phyloP scores from a whole-genome alignment of 1,139 yeast genomes.

The Eremothecium gossypii region DNA sequence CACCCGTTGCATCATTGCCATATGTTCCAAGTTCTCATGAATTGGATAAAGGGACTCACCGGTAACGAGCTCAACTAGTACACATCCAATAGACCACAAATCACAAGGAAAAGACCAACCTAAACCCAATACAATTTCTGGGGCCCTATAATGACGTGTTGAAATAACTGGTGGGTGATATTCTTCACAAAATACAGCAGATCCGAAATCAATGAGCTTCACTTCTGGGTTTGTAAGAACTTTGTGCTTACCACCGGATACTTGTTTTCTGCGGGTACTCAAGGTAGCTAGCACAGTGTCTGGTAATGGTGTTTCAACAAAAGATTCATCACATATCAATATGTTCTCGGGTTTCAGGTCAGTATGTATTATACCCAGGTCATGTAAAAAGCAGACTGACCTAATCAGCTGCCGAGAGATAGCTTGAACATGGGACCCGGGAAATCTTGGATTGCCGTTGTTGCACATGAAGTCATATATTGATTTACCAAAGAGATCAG shows the following conservation, averaged over 20 bases:
- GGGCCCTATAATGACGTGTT: constrained; percentile 94
- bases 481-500: constrained; percentile 77
- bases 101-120: constrained; percentile 96
- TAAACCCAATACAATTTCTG: constrained; percentile 84
- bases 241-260: constrained; percentile 33
- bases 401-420: constrained; percentile 78
- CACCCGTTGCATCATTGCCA: constrained; percentile 88
- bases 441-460: constrained; percentile 70
- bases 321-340: constrained; percentile 55
- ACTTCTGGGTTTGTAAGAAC: constrained; percentile 72
- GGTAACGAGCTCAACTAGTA: constrained; percentile 78
- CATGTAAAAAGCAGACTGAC: constrained; percentile 84
- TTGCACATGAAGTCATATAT: constrained; percentile 80
- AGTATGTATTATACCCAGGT: constrained; percentile 82
- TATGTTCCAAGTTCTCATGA: constrained; percentile 87
- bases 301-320: constrained; percentile 23
- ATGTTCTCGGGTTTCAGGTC: constrained; percentile 93
- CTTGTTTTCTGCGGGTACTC: constrained; percentile 26
- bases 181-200: constrained; percentile 89
- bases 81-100: constrained; percentile 94
- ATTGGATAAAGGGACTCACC: constrained; percentile 97
- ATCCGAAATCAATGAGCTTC: constrained; percentile 90
- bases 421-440: constrained; percentile 74
- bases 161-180: constrained; percentile 88
- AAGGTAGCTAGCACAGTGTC: constrained; percentile 14